Percentiles rank a stretch among this genome's conserved stretches.
Conservation (phyloP, 2,329 filamentous ascomycete species). For the Trichoderma citrinoviride region DNA sequence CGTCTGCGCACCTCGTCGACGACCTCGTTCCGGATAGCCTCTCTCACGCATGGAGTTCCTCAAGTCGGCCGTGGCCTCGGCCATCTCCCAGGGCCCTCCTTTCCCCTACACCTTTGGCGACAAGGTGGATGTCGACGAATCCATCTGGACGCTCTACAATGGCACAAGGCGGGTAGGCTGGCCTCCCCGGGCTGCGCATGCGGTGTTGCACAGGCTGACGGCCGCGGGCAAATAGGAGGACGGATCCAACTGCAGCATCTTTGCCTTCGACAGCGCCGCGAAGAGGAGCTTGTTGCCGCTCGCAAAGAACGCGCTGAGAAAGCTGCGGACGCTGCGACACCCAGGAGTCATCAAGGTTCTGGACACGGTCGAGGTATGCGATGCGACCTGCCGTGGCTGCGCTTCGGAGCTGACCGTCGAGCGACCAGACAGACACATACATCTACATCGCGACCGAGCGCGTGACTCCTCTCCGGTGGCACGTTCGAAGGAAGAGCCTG, state of each 20-base stretch:
- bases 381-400: neutral
- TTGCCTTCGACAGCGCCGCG: slow-evolving; percentile 84
- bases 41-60: slow-evolving; percentile 78
- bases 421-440: slow-evolving; percentile 75
- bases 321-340: slow-evolving; percentile 87
- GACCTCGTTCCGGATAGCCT: neutral
- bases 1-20: neutral
- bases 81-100: slow-evolving; percentile 89
- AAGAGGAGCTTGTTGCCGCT: slow-evolving; percentile 81
- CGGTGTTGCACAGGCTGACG: neutral
- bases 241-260: slow-evolving; percentile 90
- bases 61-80: slow-evolving; percentile 94
- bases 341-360: slow-evolving; percentile 92
- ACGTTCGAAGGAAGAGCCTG: slow-evolving; percentile 81
- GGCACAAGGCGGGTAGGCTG: slow-evolving; percentile 77
- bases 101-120: slow-evolving; percentile 94
- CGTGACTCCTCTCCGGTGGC: slow-evolving; percentile 82
- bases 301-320: slow-evolving; percentile 90
- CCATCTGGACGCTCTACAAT: slow-evolving; percentile 95
- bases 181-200: neutral
- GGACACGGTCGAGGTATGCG: slow-evolving; percentile 83
- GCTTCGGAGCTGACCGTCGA: slow-evolving; percentile 27
- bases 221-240: slow-evolving; percentile 65
- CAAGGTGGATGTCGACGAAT: slow-evolving; percentile 85
- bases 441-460: slow-evolving; percentile 97